Evolutionary conservation across 2,329 filamentous ascomycete genomes (phyloP), one percentile per base, ranked within the genome.

Genomic region (Ophiostoma quercus): DNA sequence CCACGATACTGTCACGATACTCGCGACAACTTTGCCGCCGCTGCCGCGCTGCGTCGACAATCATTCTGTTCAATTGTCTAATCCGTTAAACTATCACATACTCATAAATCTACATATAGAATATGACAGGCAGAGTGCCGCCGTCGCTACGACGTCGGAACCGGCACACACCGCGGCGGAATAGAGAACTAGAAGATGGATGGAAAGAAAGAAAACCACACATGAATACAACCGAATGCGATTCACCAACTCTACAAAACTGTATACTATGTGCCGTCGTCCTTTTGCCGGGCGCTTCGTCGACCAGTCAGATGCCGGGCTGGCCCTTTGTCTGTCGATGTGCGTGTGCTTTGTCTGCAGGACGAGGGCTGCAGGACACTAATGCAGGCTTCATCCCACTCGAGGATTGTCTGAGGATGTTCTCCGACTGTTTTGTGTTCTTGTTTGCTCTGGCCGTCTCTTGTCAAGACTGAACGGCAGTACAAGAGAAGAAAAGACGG

Each of bases 241-340:
- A 29, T 29, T 29, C 25, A 29, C 1, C 25, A 29, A 29, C 25
- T 29, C 25, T 29, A 29, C 1, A 29, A 29, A 2, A 29, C 25
- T 1, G 25, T 29, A 29, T 1, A 29, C 2, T 29, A 29, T 29
- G 25, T 29, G 57, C 32, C 25, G 22, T 19, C n/a, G 25, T 22
- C 12, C n/a, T 57, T 57, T 22, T 25, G 34, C 62, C 62, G 32
- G 68, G 70, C 70, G 70, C 70, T 71, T 71, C 70, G 68, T 47
- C 68, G 68, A 62, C 70, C 70, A 71, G 67, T 71, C 68, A 70
- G 62, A 70, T 43, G 39, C 25, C 25, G 51, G 65, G 43, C 19
- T n/a, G 60, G 29, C 60, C 32, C 32, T 39, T 22, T 22, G 12
- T 16, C 12, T 47, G 25, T 41, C 37, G 34, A 12, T 32, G 6